Conservation (phyloP, 2,329 filamentous ascomycete genomes). For the Talaromyces albobiverticillius region DNA sequence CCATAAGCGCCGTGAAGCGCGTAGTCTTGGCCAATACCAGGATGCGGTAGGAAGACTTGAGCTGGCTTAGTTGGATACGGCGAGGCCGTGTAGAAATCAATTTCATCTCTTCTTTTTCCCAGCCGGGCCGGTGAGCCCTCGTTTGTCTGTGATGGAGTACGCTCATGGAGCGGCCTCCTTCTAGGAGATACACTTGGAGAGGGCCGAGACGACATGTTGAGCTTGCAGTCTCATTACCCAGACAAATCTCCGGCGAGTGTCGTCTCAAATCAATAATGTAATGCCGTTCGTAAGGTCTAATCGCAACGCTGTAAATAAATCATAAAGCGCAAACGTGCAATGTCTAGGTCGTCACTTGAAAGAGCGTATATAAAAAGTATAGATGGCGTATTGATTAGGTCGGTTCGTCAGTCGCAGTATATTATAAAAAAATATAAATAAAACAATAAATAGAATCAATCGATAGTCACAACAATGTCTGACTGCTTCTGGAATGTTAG, state of each 20-base stretch:
- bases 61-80: constrained; percentile 49
- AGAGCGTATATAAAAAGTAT: constrained; percentile 12
- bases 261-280: background rate
- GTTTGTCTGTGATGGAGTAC: constrained; percentile 45
- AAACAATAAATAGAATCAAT: constrained; percentile 15
- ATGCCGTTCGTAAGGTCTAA: constrained; percentile 5
- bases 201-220: constrained; percentile 12
- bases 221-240: background rate
- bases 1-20: constrained; percentile 30
- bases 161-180: constrained; percentile 46
- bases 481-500: constrained; percentile 15
- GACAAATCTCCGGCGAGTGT: background rate
- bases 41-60: constrained; percentile 43
- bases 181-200: constrained; percentile 31
- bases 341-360: constrained; percentile 13
- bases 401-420: background rate
- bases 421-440: background rate
- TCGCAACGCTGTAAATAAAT: constrained; percentile 10
- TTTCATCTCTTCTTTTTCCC: constrained; percentile 34
- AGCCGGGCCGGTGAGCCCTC: constrained; percentile 38
- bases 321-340: constrained; percentile 13
- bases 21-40: constrained; percentile 36
- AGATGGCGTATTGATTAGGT: background rate
- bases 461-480: constrained; percentile 14
- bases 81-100: constrained; percentile 39